Evolutionary conservation across 2,329 filamentous ascomycete species (phyloP).

Genomic region (Aspergillus eucalypticola): DNA sequence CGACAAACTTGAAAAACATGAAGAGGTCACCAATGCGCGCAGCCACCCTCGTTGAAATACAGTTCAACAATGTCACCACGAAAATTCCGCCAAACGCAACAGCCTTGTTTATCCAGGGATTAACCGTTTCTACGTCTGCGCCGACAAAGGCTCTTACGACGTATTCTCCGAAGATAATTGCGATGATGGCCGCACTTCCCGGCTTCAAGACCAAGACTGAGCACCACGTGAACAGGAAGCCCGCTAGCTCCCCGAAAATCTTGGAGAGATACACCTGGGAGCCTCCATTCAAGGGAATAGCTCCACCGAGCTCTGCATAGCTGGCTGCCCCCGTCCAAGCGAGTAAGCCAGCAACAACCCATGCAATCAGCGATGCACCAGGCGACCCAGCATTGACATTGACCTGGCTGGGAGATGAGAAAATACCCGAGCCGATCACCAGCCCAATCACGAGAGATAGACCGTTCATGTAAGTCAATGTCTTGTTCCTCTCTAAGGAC

Average conservation of each 20-base stretch:
- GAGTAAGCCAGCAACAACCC: slow-evolving; percentile 84
- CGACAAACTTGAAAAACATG: slow-evolving; percentile 96
- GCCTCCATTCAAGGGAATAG: slow-evolving; percentile 92
- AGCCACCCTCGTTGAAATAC: slow-evolving; percentile 83
- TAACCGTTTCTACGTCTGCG: slow-evolving; percentile 78
- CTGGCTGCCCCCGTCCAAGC: slow-evolving; percentile 96
- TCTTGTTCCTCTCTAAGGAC: slow-evolving; percentile 94
- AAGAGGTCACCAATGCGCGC: slow-evolving; percentile 87
- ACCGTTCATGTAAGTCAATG: slow-evolving; percentile 90
- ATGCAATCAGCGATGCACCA: slow-evolving; percentile 86
- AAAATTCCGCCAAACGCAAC: slow-evolving; percentile 77
- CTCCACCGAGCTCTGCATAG: slow-evolving; percentile 92
- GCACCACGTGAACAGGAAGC: slow-evolving; percentile 96
- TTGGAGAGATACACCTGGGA: slow-evolving; percentile 92
- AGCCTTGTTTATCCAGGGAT: slow-evolving; percentile 84
- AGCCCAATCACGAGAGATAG: slow-evolving; percentile 86
- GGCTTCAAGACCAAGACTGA: slow-evolving; percentile 93
- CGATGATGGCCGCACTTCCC: slow-evolving; percentile 87
- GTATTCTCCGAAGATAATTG: slow-evolving; percentile 98
- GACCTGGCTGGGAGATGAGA: slow-evolving; percentile 90
- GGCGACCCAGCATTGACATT: slow-evolving; percentile 89
- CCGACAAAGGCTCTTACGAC: slow-evolving; percentile 84
- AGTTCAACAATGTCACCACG: slow-evolving; percentile 81
- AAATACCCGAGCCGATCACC: slow-evolving; percentile 95
- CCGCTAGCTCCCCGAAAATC: slow-evolving; percentile 90